These are phyloP conservation scores for Apostasia shenzhenica DNA, from an alignment of 106 monocot genomes.

Conservation along the genomic window DNA sequence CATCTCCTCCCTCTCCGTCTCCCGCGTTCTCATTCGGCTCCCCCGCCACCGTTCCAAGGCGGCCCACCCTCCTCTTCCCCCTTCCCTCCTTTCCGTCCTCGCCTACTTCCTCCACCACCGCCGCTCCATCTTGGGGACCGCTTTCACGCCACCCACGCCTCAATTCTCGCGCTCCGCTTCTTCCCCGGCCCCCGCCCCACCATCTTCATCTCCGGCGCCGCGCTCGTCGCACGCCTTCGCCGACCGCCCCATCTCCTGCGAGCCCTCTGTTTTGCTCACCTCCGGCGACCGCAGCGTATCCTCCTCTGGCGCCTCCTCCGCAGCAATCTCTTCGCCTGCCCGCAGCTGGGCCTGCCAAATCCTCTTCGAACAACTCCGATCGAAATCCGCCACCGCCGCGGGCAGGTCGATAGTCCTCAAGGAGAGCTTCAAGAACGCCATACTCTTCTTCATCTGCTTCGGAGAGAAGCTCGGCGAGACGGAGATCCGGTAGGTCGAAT, in stretches of 20 bases:
- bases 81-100: conserved; percentile 15
- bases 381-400: background rate
- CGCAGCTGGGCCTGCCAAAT: conserved; percentile 8
- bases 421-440: conserved; percentile 22
- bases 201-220: conserved; percentile 15
- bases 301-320: conserved; percentile 23
- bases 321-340: conserved; percentile 5
- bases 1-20: background rate
- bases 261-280: background rate
- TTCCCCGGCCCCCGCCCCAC: background rate
- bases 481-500: conserved; percentile 7
- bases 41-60: too few species aligned
- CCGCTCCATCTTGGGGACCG: background rate
- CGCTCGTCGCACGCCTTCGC: conserved; percentile 12
- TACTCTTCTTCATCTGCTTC: conserved; percentile 35
- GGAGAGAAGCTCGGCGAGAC: conserved; percentile 22
- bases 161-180: conserved; percentile 20
- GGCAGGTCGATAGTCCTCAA: conserved; percentile 1
- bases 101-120: conserved; percentile 16
- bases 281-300: conserved; percentile 7
- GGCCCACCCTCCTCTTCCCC: conserved; percentile 17
- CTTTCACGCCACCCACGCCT: conserved; percentile 3
- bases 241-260: conserved; percentile 8
- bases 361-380: background rate
- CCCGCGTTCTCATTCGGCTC: background rate